Base-by-base conservation (phyloP, 768 basidiomycete species). In the Lentinula boryana region DNA sequence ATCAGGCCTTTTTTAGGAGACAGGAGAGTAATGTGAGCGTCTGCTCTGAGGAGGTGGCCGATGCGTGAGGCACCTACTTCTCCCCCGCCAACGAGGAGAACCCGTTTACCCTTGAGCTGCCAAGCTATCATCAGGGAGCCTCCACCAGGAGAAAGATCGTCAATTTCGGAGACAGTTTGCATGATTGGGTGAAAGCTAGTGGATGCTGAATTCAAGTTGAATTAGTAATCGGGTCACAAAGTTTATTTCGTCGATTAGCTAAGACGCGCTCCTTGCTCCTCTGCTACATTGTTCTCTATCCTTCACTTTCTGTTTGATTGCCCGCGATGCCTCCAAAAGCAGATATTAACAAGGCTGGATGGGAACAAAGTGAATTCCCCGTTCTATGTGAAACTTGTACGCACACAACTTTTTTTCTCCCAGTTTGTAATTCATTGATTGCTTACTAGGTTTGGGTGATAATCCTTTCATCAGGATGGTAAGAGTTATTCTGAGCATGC, bases 391-490 rank as follows among this genome's bases (percentile, higher is more conserved):
- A 96, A 75, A 93, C 91, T 70, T 95, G 94, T 90, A 69, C 64
- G 87, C 74, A 58, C 31, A 49, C 60, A 56, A 54, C 23, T 41
- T 18, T 55, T 38, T 32, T 3, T 60, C 15, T 21, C 52, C 6
- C 32, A 33, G 27, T 27, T 32, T 7, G 9, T 51, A 21, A 32
- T 16, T 44, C 52, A 54, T 32, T 46, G 31, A 13, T 48, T 10
- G 33, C 52, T 36, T 48, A 58, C 53, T 67, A 93, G 91, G 92
- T 76, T 77, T 96, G 35, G 93, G 93, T 51, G 81, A 84, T 68
- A 95, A 93, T 75, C 91, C 95, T 0, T 99, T 96, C 76, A 84
- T 96, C 56, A 85, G 93, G 65, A 98, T 98, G 95, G 95, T 94
- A 23, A 27, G 64, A 65, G 85, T 31, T 61, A 49, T 44, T 4